Percentiles rank a stretch among this genome's conserved stretches.
phyloP scores from a whole-genome alignment of 2,329 filamentous ascomycete genomes.

The Mycosphaerella sp. region DNA sequence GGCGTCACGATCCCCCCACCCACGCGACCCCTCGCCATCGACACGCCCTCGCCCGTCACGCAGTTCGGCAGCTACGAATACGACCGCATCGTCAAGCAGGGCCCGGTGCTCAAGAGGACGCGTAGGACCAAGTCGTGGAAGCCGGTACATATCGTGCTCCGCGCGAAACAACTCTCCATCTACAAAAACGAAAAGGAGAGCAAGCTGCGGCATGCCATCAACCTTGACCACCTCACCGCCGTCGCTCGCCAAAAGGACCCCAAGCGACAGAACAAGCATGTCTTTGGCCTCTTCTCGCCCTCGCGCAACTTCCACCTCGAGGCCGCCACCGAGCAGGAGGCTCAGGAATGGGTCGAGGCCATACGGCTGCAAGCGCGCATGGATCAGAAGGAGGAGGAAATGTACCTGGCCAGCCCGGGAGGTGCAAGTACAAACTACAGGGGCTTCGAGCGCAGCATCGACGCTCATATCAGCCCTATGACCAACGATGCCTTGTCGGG shows the following conservation, averaged over 20 bases:
- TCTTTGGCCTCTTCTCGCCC: slow-evolving; percentile 89
- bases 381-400: slow-evolving; percentile 81
- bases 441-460: slow-evolving; percentile 36
- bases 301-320: slow-evolving; percentile 89
- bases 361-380: slow-evolving; percentile 75
- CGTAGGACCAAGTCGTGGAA: slow-evolving; percentile 98
- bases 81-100: slow-evolving; percentile 85
- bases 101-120: slow-evolving; percentile 78
- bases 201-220: slow-evolving; percentile 81
- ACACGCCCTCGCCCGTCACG: slow-evolving; percentile 77
- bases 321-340: slow-evolving; percentile 64
- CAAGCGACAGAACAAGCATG: slow-evolving; percentile 76
- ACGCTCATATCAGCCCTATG: slow-evolving; percentile 21
- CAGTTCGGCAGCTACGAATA: slow-evolving; percentile 95
- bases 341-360: slow-evolving; percentile 76
- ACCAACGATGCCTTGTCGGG: slow-evolving; percentile 24
- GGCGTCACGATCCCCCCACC: background rate
- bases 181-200: slow-evolving; percentile 91
- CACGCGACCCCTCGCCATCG: slow-evolving; percentile 34
- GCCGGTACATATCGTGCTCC: slow-evolving; percentile 76
- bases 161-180: slow-evolving; percentile 81
- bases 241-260: slow-evolving; percentile 83
- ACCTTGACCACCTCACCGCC: slow-evolving; percentile 82
- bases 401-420: slow-evolving; percentile 63
- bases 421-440: slow-evolving; percentile 44